Evolutionary conservation across 768 basidiomycete genomes (phyloP).

Genomic region (Russula compacta): DNA sequence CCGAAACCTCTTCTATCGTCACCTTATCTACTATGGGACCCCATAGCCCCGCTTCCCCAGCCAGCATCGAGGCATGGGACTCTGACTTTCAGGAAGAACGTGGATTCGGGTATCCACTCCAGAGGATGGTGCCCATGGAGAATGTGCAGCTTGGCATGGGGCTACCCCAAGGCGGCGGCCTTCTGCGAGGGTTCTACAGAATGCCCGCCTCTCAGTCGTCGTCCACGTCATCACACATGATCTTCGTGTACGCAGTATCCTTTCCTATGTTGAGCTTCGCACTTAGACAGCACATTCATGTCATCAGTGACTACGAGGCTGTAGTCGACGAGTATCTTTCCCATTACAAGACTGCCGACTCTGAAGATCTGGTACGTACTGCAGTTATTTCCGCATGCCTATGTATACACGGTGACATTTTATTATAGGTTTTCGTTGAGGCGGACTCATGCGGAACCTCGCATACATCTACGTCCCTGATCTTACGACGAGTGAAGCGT

Average conservation of each 20-base stretch:
- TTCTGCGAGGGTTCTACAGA: background rate
- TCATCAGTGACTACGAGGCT: slow-evolving; percentile 13
- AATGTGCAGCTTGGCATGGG: background rate
- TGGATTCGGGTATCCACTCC: slow-evolving; percentile 15
- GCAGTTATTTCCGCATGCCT: background rate
- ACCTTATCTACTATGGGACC: background rate
- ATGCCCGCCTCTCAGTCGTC: slow-evolving; percentile 11
- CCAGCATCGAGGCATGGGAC: background rate
- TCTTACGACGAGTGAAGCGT: slow-evolving; percentile 11
- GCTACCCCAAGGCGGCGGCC: background rate
- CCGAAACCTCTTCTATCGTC: background rate
- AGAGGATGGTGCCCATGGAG: slow-evolving; percentile 16
- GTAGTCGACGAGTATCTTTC: slow-evolving; percentile 19
- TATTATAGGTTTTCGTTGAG: slow-evolving; percentile 12
- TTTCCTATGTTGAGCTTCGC: background rate
- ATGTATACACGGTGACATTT: no score
- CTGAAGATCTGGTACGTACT: slow-evolving; percentile 11
- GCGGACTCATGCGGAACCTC: background rate
- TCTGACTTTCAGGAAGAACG: background rate
- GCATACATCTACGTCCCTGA: background rate
- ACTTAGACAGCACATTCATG: background rate
- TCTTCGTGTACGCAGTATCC: slow-evolving; percentile 5
- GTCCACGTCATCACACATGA: slow-evolving; percentile 15
- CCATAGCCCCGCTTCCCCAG: background rate
- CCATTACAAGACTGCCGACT: background rate